These are phyloP conservation scores for Linnemannia hyalina DNA, from an alignment of 192 early-diverging fungal species.

Conservation along the genomic window DNA sequence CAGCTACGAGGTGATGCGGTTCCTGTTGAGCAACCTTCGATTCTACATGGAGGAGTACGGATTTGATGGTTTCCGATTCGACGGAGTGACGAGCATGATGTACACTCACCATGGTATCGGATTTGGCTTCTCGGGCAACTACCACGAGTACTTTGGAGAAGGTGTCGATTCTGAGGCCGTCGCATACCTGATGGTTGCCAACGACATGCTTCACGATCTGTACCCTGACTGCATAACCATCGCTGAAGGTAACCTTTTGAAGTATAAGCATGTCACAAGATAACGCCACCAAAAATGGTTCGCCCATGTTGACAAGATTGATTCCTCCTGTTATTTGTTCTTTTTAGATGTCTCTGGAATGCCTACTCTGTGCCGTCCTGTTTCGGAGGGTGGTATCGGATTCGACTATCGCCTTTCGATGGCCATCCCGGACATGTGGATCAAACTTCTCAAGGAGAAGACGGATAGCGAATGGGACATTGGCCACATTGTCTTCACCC, in stretches of 20 bases:
- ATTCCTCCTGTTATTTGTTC: not conserved
- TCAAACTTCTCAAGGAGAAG: constrained; percentile 93
- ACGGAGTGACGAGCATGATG: constrained; percentile 96
- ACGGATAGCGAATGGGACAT: constrained; percentile 92
- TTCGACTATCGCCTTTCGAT: constrained; percentile 97
- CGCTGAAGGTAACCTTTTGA: constrained; percentile 78
- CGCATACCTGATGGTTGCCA: constrained; percentile 86
- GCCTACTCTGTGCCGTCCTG: constrained; percentile 90
- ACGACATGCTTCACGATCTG: constrained; percentile 74
- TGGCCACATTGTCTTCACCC: constrained; percentile 82
- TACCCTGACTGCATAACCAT: constrained; percentile 88
- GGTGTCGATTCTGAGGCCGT: constrained; percentile 86
- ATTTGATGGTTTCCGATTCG: constrained; percentile 98
- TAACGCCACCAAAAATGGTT: not conserved
- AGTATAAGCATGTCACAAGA: not conserved
- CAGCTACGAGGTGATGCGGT: constrained; percentile 88
- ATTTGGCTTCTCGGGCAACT: constrained; percentile 90
- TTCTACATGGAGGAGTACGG: constrained; percentile 91
- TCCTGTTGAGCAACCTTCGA: constrained; percentile 92
- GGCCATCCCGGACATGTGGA: constrained; percentile 99
- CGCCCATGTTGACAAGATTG: not conserved
- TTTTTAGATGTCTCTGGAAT: constrained; percentile 94
- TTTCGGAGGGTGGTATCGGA: constrained; percentile 90
- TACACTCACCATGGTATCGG: constrained; percentile 95
- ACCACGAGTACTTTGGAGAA: constrained; percentile 93